phyloP scores from a whole-genome alignment of 441 rosid species.

The Corymbia citriodora region DNA sequence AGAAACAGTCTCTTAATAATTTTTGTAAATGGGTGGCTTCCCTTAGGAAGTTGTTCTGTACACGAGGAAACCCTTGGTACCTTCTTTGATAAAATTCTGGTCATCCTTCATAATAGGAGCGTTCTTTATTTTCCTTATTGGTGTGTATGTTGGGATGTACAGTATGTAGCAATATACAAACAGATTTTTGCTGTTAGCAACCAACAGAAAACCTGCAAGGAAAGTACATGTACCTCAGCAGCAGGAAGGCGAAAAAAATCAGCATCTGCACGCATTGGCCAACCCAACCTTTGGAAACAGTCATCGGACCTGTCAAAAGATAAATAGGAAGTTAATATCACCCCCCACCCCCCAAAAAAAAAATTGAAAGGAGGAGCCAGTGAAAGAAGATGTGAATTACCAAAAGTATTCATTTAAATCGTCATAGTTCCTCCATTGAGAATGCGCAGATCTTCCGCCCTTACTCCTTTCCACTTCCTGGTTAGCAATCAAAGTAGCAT shows the following conservation, averaged over 20 bases:
- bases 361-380: not conserved
- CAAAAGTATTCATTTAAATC: constrained; percentile 96
- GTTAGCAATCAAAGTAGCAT: constrained; percentile 6
- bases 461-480: constrained; percentile 86
- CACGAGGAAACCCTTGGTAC: not conserved
- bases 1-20: too few relatives aligned
- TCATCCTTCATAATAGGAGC: not conserved
- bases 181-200: not conserved
- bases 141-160: not conserved
- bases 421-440: constrained; percentile 99
- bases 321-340: constrained; percentile 4
- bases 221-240: constrained; percentile 37
- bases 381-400: constrained; percentile 26
- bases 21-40: too few relatives aligned
- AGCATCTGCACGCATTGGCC: constrained; percentile 98
- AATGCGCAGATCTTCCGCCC: constrained; percentile 84
- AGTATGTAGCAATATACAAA: too few relatives aligned
- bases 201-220: not conserved
- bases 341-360: not conserved
- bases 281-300: constrained; percentile 78
- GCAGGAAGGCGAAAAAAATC: constrained; percentile 66
- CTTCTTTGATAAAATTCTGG: too few relatives aligned
- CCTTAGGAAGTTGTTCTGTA: too few relatives aligned
- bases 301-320: constrained; percentile 67
- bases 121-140: too few relatives aligned